These are phyloP conservation scores for Leucosporidium creatinivorum DNA, from an alignment of 768 basidiomycete genomes.

Conservation along the genomic window DNA sequence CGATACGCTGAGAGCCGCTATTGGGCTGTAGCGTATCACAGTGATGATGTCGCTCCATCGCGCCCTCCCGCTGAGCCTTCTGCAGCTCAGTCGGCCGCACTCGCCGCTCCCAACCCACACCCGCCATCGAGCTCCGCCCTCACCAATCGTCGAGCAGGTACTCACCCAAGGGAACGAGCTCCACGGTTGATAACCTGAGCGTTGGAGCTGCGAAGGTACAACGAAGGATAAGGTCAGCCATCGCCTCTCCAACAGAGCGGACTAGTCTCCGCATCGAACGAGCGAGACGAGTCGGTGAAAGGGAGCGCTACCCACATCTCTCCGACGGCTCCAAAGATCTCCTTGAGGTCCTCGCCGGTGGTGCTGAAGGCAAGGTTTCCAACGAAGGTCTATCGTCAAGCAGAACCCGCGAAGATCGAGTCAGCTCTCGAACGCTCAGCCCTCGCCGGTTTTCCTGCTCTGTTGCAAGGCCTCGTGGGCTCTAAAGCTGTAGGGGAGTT, in stretches of 20 bases:
- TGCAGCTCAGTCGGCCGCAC: background rate
- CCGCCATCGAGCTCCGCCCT: background rate
- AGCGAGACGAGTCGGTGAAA: background rate
- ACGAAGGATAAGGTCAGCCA: background rate
- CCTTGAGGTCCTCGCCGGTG: constrained; percentile 88
- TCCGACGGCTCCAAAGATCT: constrained; percentile 82
- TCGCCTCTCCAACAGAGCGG: no score
- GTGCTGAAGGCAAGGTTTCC: constrained; percentile 93
- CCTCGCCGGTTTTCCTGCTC: no score
- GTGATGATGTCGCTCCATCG: background rate
- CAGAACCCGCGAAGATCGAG: background rate
- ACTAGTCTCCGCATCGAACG: no score
- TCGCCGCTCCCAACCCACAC: background rate
- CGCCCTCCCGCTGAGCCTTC: background rate
- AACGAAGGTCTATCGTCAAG: constrained; percentile 65
- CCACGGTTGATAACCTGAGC: constrained; percentile 65
- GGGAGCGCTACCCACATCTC: constrained; percentile 62
- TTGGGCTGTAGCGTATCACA: background rate
- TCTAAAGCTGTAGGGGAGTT: background rate
- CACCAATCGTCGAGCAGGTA: background rate
- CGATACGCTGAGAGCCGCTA: background rate
- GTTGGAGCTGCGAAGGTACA: constrained; percentile 52
- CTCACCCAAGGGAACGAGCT: constrained; percentile 30
- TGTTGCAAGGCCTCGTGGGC: no score
- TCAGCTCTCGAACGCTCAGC: background rate